Evolutionary conservation across 1,284 basidiomycete genomes (phyloP).

Genomic region (Tilletiopsis washingtonensis): DNA sequence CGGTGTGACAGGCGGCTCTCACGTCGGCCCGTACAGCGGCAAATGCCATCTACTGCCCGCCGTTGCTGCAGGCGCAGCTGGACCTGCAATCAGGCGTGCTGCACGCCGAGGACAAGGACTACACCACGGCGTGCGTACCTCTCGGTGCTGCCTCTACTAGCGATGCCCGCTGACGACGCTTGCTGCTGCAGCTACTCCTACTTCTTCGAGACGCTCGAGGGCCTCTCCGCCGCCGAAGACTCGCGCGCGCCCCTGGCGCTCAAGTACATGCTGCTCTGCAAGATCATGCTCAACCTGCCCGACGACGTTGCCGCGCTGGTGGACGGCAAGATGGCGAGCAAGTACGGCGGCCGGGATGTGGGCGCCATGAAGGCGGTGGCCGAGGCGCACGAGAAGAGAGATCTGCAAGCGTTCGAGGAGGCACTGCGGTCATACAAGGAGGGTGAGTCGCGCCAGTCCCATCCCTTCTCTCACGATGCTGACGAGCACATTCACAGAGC

Average conservation of each 20-base stretch:
- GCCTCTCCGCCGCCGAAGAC: slow-evolving; percentile 55
- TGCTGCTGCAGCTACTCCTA: slow-evolving; percentile 64
- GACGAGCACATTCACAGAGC: slow-evolving; percentile 59
- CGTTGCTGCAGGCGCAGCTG: slow-evolving; percentile 78
- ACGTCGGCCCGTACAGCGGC: slow-evolving; percentile 89
- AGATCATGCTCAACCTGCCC: slow-evolving; percentile 91
- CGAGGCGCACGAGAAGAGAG: slow-evolving; percentile 81
- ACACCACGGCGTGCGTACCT: slow-evolving; percentile 65
- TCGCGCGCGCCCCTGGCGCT: slow-evolving; percentile 67
- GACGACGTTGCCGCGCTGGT: slow-evolving; percentile 84
- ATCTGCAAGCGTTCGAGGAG: slow-evolving; percentile 79
- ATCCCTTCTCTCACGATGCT: too few relatives aligned
- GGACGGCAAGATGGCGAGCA: slow-evolving; percentile 74
- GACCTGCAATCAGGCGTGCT: slow-evolving; percentile 87
- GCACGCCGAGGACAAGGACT: slow-evolving; percentile 96
- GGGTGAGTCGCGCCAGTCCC: slow-evolving; percentile 53
- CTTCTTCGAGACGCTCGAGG: slow-evolving; percentile 95
- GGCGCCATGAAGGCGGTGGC: slow-evolving; percentile 94
- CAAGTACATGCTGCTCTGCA: slow-evolving; percentile 96
- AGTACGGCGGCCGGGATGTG: slow-evolving; percentile 71
- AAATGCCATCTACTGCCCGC: slow-evolving; percentile 96
- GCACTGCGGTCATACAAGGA: slow-evolving; percentile 78
- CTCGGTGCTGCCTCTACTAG: slow-evolving; percentile 2
- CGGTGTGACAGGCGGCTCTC: slow-evolving; percentile 63
- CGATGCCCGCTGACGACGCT: too few relatives aligned